A percentile compares a stretch with the other conserved stretches of the same genome.
Conservation (phyloP, 1,284 basidiomycete genomes). For the Puccinia hordei region DNA sequence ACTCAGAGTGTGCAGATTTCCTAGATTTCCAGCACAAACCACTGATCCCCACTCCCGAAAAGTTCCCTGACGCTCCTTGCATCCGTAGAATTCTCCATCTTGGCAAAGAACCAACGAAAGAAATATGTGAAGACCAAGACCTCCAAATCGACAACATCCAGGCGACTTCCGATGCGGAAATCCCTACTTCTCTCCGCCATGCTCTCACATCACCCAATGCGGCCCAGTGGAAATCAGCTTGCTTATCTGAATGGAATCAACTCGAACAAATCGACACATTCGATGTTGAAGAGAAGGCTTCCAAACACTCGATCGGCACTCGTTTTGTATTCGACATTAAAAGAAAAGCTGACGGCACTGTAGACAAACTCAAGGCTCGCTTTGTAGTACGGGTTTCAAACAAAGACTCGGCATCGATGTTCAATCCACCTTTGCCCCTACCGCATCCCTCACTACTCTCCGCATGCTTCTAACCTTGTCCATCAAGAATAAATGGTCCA, state of each 20-base stretch:
- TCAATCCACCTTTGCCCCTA: background rate
- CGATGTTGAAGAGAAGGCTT: background rate
- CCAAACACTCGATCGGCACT: background rate
- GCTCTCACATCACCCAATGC: background rate
- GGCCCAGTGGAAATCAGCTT: background rate
- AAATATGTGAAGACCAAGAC: constrained; percentile 10
- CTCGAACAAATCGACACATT: background rate
- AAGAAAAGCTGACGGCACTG: background rate
- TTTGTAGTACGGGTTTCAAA: constrained; percentile 15
- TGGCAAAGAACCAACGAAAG: background rate
- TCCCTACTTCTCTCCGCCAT: background rate
- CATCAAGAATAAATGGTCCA: background rate
- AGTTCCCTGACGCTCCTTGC: background rate
- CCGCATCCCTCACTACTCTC: background rate
- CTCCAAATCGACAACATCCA: background rate
- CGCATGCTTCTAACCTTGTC: background rate
- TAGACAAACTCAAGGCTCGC: background rate
- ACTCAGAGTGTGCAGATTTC: constrained; percentile 3
- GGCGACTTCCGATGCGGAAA: background rate
- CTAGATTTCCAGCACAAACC: background rate
- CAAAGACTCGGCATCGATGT: background rate
- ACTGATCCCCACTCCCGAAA: background rate
- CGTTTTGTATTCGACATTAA: constrained; percentile 12
- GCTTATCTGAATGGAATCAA: background rate
- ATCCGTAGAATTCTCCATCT: background rate